Evolutionary conservation across 805 yeast genomes (phyloP).

Genomic region (Wickerhamia fluorescens): DNA sequence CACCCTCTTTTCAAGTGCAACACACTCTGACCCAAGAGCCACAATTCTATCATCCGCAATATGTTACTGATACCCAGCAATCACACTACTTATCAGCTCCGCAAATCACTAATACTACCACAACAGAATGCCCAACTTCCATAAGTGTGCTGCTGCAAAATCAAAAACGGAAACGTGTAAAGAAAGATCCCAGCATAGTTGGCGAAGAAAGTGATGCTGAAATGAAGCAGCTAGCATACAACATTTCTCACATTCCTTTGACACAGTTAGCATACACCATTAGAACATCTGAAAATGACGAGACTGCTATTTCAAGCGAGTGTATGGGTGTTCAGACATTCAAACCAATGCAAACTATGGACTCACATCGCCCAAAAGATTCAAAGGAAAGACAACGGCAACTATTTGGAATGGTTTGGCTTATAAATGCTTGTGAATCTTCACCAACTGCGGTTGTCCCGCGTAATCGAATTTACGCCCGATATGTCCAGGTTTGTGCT

Average conservation of each 20-base stretch:
- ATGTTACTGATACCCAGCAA: no score
- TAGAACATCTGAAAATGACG: conserved; percentile 32
- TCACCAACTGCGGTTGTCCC: conserved; percentile 37
- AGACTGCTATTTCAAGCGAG: conserved; percentile 4
- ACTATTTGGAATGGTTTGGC: conserved; percentile 76
- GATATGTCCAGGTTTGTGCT: conserved; percentile 35
- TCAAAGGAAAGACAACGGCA: conserved; percentile 55
- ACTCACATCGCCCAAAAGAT: conserved; percentile 3
- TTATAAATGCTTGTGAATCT: conserved; percentile 58
- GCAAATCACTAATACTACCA: no score
- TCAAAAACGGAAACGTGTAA: no score
- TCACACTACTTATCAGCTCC: no score
- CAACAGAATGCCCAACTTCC: no score
- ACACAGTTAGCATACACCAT: conserved; percentile 38
- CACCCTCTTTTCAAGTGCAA: no score
- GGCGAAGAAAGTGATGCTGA: conserved; percentile 32
- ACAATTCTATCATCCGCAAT: no score
- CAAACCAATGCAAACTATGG: no score
- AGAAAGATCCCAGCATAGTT: no score
- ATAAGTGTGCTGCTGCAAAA: no score
- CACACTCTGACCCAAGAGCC: no score
- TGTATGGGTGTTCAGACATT: no score
- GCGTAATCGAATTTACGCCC: conserved; percentile 35
- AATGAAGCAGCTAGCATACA: conserved; percentile 30
- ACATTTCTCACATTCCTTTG: conserved; percentile 28